A percentile compares a stretch with the other conserved stretches of the same genome.
phyloP scores from a whole-genome alignment of 768 basidiomycete species.

The Neoboletus brunneissimus region DNA sequence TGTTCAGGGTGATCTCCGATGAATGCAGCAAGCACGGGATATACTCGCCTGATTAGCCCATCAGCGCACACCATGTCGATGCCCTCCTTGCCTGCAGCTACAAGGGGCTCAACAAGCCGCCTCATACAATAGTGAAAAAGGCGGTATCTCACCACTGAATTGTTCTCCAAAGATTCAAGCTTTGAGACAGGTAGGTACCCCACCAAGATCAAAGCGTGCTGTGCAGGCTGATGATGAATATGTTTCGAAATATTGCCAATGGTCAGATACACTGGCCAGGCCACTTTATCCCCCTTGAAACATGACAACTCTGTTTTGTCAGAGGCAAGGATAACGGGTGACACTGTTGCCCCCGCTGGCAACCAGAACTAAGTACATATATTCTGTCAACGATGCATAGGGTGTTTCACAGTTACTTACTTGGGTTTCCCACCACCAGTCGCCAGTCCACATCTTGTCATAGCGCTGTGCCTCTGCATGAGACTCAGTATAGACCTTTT shows the following conservation, averaged over 20 bases:
- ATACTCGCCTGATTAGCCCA: too few relatives aligned
- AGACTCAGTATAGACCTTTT: not conserved
- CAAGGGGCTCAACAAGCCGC: too few relatives aligned
- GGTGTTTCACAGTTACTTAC: not conserved
- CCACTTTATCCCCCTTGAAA: not conserved
- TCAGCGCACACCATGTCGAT: too few relatives aligned
- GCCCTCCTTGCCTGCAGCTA: too few relatives aligned
- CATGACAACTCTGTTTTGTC: not conserved
- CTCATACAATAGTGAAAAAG: too few relatives aligned
- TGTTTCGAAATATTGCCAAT: not conserved
- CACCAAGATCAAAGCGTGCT: too few relatives aligned
- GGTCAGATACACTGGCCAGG: not conserved
- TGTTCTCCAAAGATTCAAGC: too few relatives aligned
- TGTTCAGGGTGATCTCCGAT: not conserved
- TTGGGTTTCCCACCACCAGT: not conserved
- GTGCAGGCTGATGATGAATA: too few relatives aligned
- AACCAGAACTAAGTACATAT: not conserved
- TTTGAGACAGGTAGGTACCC: too few relatives aligned
- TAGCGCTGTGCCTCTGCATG: not conserved
- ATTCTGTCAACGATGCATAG: not conserved
- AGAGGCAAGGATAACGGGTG: not conserved
- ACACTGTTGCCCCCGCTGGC: not conserved
- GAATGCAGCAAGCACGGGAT: not conserved
- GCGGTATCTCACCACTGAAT: too few relatives aligned
- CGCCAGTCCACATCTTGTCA: not conserved